Percentiles rank a stretch among this genome's conserved stretches.
phyloP scores from a whole-genome alignment of 306 rosid genomes.

The Lathyrus oleraceus region DNA sequence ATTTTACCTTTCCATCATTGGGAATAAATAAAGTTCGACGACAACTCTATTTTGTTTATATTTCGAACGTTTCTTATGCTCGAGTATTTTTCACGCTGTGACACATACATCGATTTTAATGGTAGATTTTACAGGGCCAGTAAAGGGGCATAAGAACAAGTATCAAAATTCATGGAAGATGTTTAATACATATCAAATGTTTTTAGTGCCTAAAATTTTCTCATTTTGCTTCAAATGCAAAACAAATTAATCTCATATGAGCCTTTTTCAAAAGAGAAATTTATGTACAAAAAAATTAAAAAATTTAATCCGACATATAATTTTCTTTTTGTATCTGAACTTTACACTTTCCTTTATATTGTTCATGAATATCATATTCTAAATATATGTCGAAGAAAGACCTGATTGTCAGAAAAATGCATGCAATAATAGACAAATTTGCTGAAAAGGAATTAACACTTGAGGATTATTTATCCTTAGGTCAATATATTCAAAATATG shows the following conservation, averaged over 20 bases:
- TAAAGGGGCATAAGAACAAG: constrained; percentile 96
- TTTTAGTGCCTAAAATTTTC: not conserved
- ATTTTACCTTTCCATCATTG: too few relatives aligned
- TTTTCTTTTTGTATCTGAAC: constrained; percentile 26
- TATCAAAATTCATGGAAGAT: constrained; percentile 29
- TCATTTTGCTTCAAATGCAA: constrained; percentile 23
- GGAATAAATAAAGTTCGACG: too few relatives aligned
- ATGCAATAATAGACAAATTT: constrained; percentile 71
- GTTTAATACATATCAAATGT: not conserved
- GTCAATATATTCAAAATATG: too few relatives aligned
- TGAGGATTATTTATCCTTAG: too few relatives aligned
- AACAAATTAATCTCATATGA: constrained; percentile 20
- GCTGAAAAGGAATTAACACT: constrained; percentile 91
- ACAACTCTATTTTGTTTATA: too few relatives aligned
- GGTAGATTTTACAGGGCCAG: constrained; percentile 75
- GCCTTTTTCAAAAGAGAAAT: constrained; percentile 8
- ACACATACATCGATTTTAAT: constrained; percentile 65
- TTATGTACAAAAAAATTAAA: not conserved
- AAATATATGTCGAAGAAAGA: constrained; percentile 59
- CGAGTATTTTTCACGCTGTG: too few relatives aligned
- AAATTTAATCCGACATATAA: not conserved
- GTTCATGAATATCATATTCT: constrained; percentile 58
- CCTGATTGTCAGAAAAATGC: constrained; percentile 64
- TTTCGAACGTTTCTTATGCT: too few relatives aligned
- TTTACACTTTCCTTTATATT: constrained; percentile 30